Percentiles rank a stretch among this genome's conserved stretches.
Conservation (phyloP, 441 rosid species). For the Sinapis alba region DNA sequence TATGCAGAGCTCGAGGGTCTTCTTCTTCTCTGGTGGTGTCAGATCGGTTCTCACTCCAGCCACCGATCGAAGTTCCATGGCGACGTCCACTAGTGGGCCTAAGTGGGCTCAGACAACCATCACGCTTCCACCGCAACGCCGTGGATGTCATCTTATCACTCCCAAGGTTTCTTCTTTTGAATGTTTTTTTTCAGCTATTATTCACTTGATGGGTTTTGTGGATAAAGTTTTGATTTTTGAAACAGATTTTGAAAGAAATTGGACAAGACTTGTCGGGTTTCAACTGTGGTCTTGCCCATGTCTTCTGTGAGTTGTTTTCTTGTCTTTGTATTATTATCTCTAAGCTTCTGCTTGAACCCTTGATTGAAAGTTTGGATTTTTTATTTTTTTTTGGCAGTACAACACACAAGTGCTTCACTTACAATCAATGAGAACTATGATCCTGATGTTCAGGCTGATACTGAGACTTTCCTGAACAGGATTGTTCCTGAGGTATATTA, state of each 20-base stretch:
- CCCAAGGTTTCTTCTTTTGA: slow-evolving; percentile 54
- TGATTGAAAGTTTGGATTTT: not conserved
- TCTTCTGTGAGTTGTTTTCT: slow-evolving; percentile 62
- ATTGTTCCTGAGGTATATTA: slow-evolving; percentile 87
- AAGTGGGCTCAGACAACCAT: slow-evolving; percentile 94
- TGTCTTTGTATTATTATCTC: not conserved
- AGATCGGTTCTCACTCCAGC: slow-evolving; percentile 49
- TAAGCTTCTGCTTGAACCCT: slow-evolving; percentile 11
- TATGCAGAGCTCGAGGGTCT: slow-evolving; percentile 47
- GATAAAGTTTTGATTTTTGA: slow-evolving; percentile 16
- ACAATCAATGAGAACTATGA: slow-evolving; percentile 95
- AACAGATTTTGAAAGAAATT: slow-evolving; percentile 81
- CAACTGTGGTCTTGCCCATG: slow-evolving; percentile 89
- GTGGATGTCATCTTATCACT: slow-evolving; percentile 94
- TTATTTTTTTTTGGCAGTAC: slow-evolving; percentile 47
- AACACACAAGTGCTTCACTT: slow-evolving; percentile 92
- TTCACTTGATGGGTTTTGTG: slow-evolving; percentile 32
- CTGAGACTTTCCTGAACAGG: slow-evolving; percentile 88
- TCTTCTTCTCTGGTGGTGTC: slow-evolving; percentile 41
- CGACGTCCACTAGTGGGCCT: slow-evolving; percentile 52
- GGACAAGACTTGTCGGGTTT: slow-evolving; percentile 70
- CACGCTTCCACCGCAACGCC: slow-evolving; percentile 72
- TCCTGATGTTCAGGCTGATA: slow-evolving; percentile 89
- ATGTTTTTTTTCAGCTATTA: not conserved
- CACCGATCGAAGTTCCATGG: slow-evolving; percentile 50